Conservation (phyloP, 331 rosid species). For the Arachis monticola region DNA sequence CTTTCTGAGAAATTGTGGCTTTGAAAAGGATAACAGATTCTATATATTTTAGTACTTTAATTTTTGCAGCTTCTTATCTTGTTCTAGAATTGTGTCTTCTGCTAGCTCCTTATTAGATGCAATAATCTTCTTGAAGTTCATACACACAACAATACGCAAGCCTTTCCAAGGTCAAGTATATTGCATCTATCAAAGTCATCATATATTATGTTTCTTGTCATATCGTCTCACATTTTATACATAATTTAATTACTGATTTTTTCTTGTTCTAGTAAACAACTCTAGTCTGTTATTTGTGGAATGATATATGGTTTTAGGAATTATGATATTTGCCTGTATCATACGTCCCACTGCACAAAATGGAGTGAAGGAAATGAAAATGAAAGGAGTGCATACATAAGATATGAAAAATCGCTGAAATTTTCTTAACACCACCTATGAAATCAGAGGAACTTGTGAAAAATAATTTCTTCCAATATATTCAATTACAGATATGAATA, state of each 20-base stretch:
- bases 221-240: not conserved
- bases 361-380: conserved; percentile 11
- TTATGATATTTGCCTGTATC: not conserved
- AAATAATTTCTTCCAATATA: conserved; percentile 10
- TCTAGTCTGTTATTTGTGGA: not conserved
- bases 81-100: no score
- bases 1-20: no score
- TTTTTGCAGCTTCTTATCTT: no score
- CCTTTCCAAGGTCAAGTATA: no score
- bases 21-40: no score
- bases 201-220: not conserved
- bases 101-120: no score
- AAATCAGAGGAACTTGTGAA: not conserved
- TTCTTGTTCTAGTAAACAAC: not conserved
- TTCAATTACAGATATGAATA: not conserved
- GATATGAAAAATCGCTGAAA: not conserved
- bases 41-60: no score
- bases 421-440: not conserved
- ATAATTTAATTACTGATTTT: not conserved
- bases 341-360: not conserved
- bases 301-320: not conserved
- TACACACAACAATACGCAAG: no score
- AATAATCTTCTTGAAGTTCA: no score
- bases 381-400: conserved; percentile 13
- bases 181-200: no score